phyloP scores from a whole-genome alignment of 2,329 filamentous ascomycete species.

The Metarhizium robertsii region DNA sequence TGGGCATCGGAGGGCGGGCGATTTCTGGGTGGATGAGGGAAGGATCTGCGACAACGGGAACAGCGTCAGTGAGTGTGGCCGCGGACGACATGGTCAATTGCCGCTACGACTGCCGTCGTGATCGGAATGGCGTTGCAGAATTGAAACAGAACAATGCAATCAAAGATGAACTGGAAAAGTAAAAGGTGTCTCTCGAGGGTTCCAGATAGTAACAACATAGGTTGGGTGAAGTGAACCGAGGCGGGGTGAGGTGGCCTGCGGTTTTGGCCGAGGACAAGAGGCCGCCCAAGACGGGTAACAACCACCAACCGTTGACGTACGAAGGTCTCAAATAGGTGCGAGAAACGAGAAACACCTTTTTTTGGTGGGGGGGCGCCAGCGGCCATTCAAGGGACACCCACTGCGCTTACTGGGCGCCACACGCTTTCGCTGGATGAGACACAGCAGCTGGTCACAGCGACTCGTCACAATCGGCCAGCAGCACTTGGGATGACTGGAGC shows the following conservation, averaged over 20 bases:
- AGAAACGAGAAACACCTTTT: background rate
- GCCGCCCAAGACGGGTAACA: background rate
- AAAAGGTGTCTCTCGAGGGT: background rate
- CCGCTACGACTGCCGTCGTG: background rate
- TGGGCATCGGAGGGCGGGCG: conserved; percentile 34
- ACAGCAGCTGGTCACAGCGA: background rate
- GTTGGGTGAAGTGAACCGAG: background rate
- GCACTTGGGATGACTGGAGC: background rate
- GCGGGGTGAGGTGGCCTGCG: background rate
- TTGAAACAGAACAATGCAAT: background rate
- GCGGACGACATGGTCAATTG: background rate
- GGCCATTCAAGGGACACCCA: background rate
- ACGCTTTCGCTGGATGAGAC: background rate
- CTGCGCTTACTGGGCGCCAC: background rate
- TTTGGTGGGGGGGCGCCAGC: background rate
- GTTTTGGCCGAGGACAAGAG: background rate
- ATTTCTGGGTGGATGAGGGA: conserved; percentile 48
- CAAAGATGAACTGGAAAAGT: background rate
- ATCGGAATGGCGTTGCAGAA: background rate
- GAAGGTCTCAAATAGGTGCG: too few species aligned
- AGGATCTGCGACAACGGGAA: conserved; percentile 34
- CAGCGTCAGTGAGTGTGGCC: conserved; percentile 24
- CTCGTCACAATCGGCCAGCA: background rate
- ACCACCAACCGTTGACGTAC: too few species aligned
- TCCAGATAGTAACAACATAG: background rate